phyloP scores from a whole-genome alignment of 208 protist genomes.

The Wallacemonas collosoma region DNA sequence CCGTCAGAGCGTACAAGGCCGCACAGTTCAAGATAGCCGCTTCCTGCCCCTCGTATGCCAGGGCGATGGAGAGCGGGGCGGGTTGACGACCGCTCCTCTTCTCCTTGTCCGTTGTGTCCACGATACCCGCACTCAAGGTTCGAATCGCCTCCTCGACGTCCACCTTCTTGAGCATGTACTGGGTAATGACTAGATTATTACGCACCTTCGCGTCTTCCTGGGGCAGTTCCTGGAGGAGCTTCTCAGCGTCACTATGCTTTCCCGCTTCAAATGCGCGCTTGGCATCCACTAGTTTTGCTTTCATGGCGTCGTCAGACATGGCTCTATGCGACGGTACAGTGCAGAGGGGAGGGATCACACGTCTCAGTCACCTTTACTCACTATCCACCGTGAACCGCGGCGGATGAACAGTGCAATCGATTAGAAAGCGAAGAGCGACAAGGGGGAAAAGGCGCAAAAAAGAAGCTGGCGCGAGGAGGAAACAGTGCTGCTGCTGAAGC shows the following conservation, averaged over 20 bases:
- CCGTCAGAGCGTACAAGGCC: conserved; percentile 62
- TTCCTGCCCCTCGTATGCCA: conserved; percentile 86
- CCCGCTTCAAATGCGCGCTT: conserved; percentile 67
- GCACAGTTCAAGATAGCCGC: conserved; percentile 82
- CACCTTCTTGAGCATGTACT: conserved; percentile 61
- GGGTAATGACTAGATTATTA: conserved; percentile 80
- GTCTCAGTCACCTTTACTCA: background rate
- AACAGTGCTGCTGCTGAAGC: no score
- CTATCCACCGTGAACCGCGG: no score
- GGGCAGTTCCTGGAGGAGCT: conserved; percentile 56
- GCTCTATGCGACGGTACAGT: background rate
- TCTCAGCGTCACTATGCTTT: conserved; percentile 69
- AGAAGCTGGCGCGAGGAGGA: background rate
- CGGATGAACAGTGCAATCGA: no score
- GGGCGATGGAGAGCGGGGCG: conserved; percentile 24
- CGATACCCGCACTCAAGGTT: conserved; percentile 24
- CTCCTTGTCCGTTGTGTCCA: conserved; percentile 28
- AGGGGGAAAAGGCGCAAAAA: background rate
- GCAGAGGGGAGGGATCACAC: background rate
- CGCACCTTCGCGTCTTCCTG: conserved; percentile 80
- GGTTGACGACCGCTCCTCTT: background rate
- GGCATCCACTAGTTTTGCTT: conserved; percentile 60
- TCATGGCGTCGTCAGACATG: conserved; percentile 24
- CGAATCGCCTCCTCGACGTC: conserved; percentile 55
- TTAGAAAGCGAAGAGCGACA: background rate